phyloP scores from a whole-genome alignment of 345 rosid species.

The Carallia brachiata region DNA sequence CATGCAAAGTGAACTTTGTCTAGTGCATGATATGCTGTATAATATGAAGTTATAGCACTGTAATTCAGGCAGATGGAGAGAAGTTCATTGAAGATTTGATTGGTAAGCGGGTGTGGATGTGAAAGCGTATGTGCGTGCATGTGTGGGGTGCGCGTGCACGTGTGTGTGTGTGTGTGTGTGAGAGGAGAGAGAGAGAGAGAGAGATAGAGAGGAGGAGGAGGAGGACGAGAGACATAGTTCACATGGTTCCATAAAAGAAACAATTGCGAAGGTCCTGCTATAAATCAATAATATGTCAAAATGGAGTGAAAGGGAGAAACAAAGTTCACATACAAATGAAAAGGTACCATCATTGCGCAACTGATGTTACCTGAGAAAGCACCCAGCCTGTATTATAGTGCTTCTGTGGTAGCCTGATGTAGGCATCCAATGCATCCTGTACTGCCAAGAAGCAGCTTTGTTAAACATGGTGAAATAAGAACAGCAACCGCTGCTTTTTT shows the following conservation, averaged over 20 bases:
- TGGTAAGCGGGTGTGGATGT: too few relatives aligned
- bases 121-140: too few relatives aligned
- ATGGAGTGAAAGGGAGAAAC: not conserved
- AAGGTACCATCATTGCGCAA: not conserved
- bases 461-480: conserved; percentile 22
- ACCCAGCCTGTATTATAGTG: conserved; percentile 98
- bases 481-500: conserved; percentile 13
- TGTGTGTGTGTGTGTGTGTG: too few relatives aligned
- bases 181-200: too few relatives aligned
- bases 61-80: too few relatives aligned
- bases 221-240: not conserved
- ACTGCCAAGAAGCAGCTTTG: conserved; percentile 30
- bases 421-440: conserved; percentile 84
- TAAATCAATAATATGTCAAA: not conserved
- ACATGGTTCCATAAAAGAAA: too few relatives aligned
- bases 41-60: too few relatives aligned
- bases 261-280: too few relatives aligned
- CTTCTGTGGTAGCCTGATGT: conserved; percentile 71
- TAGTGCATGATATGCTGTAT: too few relatives aligned
- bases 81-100: too few relatives aligned
- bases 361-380: conserved; percentile 72
- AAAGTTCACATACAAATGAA: not conserved
- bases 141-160: too few relatives aligned
- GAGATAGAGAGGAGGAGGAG: not conserved
- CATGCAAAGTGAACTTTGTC: too few relatives aligned